These are phyloP conservation scores for Ophiostoma sp. DNA, from an alignment of 2,329 filamentous ascomycete species.

Conservation along the genomic window DNA sequence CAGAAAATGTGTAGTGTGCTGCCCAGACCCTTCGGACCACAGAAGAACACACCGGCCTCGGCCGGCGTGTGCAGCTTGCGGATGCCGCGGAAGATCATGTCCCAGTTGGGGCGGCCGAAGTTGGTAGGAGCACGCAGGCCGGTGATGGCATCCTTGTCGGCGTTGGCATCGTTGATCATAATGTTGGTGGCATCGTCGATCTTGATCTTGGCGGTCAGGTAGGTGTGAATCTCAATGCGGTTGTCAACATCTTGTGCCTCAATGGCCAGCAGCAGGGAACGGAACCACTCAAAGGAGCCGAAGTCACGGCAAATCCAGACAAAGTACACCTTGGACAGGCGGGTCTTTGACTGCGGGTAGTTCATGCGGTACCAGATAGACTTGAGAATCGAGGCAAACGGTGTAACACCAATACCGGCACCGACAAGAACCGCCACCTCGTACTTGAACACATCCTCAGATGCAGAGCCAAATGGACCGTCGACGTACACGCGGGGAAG, in stretches of 20 bases:
- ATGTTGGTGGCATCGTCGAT: slow-evolving; percentile 82
- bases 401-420: slow-evolving; percentile 80
- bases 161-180: slow-evolving; percentile 86
- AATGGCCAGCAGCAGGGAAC: slow-evolving; percentile 74
- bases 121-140: slow-evolving; percentile 76
- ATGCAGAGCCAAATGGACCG: slow-evolving; percentile 78
- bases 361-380: slow-evolving; percentile 93
- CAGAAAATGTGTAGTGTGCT: slow-evolving; percentile 75
- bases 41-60: slow-evolving; percentile 78
- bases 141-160: slow-evolving; percentile 78
- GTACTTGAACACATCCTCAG: slow-evolving; percentile 86
- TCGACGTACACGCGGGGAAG: slow-evolving; percentile 77
- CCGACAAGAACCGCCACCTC: slow-evolving; percentile 74
- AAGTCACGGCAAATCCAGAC: slow-evolving; percentile 91
- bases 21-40: slow-evolving; percentile 73
- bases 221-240: slow-evolving; percentile 84
- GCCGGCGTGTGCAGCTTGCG: slow-evolving; percentile 69
- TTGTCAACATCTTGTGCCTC: slow-evolving; percentile 80
- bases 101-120: slow-evolving; percentile 83
- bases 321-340: slow-evolving; percentile 82
- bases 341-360: slow-evolving; percentile 72
- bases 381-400: slow-evolving; percentile 80
- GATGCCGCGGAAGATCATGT: slow-evolving; percentile 81
- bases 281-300: slow-evolving; percentile 85
- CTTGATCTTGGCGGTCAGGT: slow-evolving; percentile 82